Base-by-base conservation (phyloP, 352 stramenopile species). In the Pythium grandisporangium region DNA sequence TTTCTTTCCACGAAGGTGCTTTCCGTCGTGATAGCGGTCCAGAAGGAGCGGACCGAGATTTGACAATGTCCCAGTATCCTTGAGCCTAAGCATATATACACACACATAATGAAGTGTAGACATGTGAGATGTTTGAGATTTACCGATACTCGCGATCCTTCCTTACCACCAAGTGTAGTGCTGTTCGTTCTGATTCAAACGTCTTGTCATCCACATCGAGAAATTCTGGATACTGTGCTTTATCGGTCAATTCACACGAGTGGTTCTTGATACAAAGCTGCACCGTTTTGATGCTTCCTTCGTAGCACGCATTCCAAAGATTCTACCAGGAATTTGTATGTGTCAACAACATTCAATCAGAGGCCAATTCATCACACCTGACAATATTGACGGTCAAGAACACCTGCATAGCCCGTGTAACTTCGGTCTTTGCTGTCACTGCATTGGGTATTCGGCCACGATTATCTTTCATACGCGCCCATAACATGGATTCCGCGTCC, bases 111-210 rank as follows among this genome's bases (percentile, higher is more conserved):
- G n/a, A n/a, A n/a, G n/a, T n/a, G n/a, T n/a, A n/a, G n/a, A n/a
- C n/a, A n/a, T n/a, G n/a, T n/a, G n/a, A n/a, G n/a, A n/a, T n/a
- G n/a, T n/a, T n/a, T n/a, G n/a, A n/a, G n/a, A n/a, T n/a, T n/a
- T n/a, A n/a, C n/a, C n/a, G n/a, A n/a, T n/a, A n/a, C n/a, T n/a
- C n/a, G n/a, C n/a, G 24, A 4, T 6, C 35, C 32, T 11, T 38
- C 30, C 54, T 6, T 67, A 85, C 72, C 32, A 45, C 45, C 6
- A 86, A 12, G 42, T 84, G 73, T 12, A 86, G 56, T 17, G 58
- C 58, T 0, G 63, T 83, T 19, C 70, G 55, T 11, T 53, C 19
- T 11, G 55, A 49, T 38, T 60, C 37, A 7, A 33, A 16, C 6
- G 68, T 81, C 52, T 25, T 62, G 22, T 67, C 61, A 10, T 56